These are phyloP conservation scores for Psilocybe subaeruginosa DNA, from an alignment of 768 basidiomycete genomes.

Conservation along the genomic window DNA sequence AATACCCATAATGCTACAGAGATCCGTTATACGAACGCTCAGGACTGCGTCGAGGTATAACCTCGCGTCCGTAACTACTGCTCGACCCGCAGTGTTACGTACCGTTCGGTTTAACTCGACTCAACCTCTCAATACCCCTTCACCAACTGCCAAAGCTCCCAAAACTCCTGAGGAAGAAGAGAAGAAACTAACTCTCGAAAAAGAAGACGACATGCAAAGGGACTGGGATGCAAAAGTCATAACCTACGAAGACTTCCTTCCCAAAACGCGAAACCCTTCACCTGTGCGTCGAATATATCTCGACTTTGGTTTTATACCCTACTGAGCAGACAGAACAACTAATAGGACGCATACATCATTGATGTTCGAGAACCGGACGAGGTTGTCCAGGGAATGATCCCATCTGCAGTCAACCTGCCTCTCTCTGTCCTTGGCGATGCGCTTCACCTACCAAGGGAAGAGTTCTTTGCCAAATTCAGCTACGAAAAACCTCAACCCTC, in stretches of 20 bases:
- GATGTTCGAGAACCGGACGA: constrained; percentile 96
- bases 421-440: constrained; percentile 75
- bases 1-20: constrained; percentile 21
- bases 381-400: constrained; percentile 90
- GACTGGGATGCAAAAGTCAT: constrained; percentile 81
- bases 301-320: not conserved
- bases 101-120: constrained; percentile 32
- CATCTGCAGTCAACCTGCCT: constrained; percentile 89
- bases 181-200: constrained; percentile 37
- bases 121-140: constrained; percentile 16
- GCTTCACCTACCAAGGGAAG: constrained; percentile 54
- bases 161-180: constrained; percentile 33
- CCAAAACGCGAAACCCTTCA: constrained; percentile 75
- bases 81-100: constrained; percentile 5
- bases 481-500: constrained; percentile 72
- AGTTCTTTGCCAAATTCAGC: constrained; percentile 66
- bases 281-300: constrained; percentile 41
- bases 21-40: constrained; percentile 25
- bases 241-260: constrained; percentile 81
- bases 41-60: constrained; percentile 16
- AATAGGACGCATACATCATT: constrained; percentile 71
- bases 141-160: constrained; percentile 19
- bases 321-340: not conserved
- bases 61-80: constrained; percentile 1
- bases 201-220: constrained; percentile 47